These are phyloP conservation scores for Cladophialophora chaetospira DNA, from an alignment of 2,329 filamentous ascomycete species.

Conservation along the genomic window DNA sequence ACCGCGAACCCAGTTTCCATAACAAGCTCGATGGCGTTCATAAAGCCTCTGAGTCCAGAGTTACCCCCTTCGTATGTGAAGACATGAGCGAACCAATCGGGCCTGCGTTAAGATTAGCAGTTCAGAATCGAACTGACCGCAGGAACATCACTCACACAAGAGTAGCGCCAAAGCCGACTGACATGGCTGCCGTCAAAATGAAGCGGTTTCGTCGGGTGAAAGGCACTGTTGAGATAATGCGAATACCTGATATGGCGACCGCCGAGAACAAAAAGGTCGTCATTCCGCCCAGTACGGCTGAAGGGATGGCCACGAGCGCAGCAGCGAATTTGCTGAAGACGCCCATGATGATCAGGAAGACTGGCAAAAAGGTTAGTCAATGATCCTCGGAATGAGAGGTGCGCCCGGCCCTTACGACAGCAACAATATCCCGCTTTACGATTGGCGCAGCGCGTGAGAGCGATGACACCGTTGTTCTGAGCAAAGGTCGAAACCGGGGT, in stretches of 20 bases:
- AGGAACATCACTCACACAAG: too few relatives aligned
- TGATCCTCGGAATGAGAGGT: too few relatives aligned
- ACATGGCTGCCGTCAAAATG: slow-evolving; percentile 63
- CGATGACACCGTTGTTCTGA: slow-evolving; percentile 70
- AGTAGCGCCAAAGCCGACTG: slow-evolving; percentile 59
- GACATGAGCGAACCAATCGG: slow-evolving; percentile 48
- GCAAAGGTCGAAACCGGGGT: slow-evolving; percentile 69
- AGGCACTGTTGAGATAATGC: slow-evolving; percentile 63
- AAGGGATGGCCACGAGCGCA: slow-evolving; percentile 66
- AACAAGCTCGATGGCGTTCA: slow-evolving; percentile 60
- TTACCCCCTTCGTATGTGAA: slow-evolving; percentile 56
- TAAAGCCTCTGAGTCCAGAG: slow-evolving; percentile 64
- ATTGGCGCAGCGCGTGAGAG: slow-evolving; percentile 68
- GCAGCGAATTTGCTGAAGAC: slow-evolving; percentile 72
- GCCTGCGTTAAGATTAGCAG: too few relatives aligned
- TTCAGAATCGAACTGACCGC: too few relatives aligned
- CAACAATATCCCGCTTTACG: slow-evolving; percentile 67
- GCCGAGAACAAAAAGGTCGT: slow-evolving; percentile 68
- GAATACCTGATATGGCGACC: slow-evolving; percentile 66
- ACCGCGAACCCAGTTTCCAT: slow-evolving; percentile 66
- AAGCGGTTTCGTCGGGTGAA: slow-evolving; percentile 68
- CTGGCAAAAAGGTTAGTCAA: too few relatives aligned
- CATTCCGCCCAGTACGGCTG: slow-evolving; percentile 49
- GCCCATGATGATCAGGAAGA: slow-evolving; percentile 69
- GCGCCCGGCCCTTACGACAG: too few relatives aligned